Evolutionary conservation across 2,329 filamentous ascomycete genomes (phyloP), one percentile per base, ranked within the genome.

Genomic region (Fusarium duplospermum): DNA sequence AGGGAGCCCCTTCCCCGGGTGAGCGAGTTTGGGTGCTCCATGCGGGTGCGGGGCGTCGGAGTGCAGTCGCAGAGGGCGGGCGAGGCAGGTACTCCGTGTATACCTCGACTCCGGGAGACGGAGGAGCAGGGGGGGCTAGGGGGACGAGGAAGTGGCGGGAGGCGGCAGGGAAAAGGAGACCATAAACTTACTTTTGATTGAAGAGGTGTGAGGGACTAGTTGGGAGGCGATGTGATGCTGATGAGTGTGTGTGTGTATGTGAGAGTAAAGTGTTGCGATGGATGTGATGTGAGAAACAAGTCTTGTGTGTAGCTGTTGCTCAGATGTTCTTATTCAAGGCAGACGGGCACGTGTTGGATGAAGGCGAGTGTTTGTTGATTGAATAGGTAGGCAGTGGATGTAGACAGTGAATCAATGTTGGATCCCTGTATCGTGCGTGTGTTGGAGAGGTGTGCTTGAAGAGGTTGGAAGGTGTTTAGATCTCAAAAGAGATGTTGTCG

Each of bases 1-100:
- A 66, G 62, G 67, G 67, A 70, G 64, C 61, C 57, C 35, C 35
- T 52, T 52, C 47, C 47, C 47, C 47, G 36, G 57, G 57, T 36
- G 64, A 66, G 64, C 64, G 47, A 65, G 47, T 70, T 60, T 36
- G 59, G 45, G 47, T 58, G 47, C 27, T 60, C 58, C 18, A 45
- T 42, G 47, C 47, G 47, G 47, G 66, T 72, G 71, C 75, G 75
- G 63, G 73, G 73, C 67, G 74, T n/a, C 40, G 54, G 59, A 36
- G 50, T 45, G 14, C 13, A 59, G 50, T 67, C 31, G 61, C 27
- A 35, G 18, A 27, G 16, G 52, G 52, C 29, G 31, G 33, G 33
- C 20, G 33, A 58, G 54, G 52, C 20, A 72, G 42, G 72, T 74
- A 74, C 72, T 75, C 72, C 72, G 72, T 75, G 68, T 72, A 73